Percentiles rank a stretch among this genome's conserved stretches.
phyloP scores from a whole-genome alignment of 2,329 filamentous ascomycete genomes.

The Colletotrichum nymphaeae region DNA sequence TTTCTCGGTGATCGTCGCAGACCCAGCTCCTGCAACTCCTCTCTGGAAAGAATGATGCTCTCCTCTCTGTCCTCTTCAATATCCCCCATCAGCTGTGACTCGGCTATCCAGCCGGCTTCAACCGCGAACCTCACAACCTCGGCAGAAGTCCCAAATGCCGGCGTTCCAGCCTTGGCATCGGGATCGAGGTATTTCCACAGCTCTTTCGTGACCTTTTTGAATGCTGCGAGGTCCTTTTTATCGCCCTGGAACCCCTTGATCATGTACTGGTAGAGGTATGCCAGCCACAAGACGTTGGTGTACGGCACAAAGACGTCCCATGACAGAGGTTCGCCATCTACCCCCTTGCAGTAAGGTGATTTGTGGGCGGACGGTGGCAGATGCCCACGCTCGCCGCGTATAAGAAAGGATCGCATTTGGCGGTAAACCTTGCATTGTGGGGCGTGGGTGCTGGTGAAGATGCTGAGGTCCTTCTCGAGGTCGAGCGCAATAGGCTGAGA shows the following conservation, averaged over 20 bases:
- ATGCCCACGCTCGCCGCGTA: constrained; percentile 62
- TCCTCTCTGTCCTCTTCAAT: constrained; percentile 47
- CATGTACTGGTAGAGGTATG: constrained; percentile 69
- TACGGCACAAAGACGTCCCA: constrained; percentile 70
- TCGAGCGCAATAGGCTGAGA: constrained; percentile 63
- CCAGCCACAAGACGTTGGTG: constrained; percentile 74
- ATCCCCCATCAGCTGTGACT: constrained; percentile 60
- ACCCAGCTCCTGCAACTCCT: constrained; percentile 39
- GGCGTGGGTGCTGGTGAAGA: constrained; percentile 71
- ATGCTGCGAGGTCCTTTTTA: constrained; percentile 56
- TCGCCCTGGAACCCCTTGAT: constrained; percentile 58
- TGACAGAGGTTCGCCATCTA: constrained; percentile 57
- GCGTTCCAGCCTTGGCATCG: constrained; percentile 56
- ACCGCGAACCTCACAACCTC: constrained; percentile 68
- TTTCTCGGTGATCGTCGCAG: constrained; percentile 18
- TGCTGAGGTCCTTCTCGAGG: constrained; percentile 67
- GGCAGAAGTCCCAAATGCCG: constrained; percentile 65
- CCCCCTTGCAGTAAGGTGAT: constrained; percentile 51
- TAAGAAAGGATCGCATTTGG: constrained; percentile 69
- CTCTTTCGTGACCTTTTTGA: constrained; percentile 61
- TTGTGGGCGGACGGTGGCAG: constrained; percentile 60
- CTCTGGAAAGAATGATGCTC: constrained; percentile 51
- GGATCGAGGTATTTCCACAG: constrained; percentile 66
- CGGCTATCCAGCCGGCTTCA: constrained; percentile 67
- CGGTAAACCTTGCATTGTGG: constrained; percentile 71